Evolutionary conservation across 2,329 filamentous ascomycete species (phyloP).

Genomic region (Monilinia fructigena): DNA sequence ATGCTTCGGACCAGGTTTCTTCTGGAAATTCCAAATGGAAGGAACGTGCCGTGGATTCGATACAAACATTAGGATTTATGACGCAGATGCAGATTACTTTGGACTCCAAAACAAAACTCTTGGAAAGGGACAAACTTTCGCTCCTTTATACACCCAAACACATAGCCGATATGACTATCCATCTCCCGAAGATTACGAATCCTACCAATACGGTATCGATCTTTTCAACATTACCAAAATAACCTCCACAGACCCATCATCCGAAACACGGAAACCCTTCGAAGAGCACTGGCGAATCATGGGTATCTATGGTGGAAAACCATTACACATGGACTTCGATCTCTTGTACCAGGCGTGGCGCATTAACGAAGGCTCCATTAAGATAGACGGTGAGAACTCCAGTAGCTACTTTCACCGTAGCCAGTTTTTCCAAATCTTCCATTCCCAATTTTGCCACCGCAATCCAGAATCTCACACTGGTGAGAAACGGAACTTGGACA

Average conservation of each 20-base stretch:
- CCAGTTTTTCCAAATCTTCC: background rate
- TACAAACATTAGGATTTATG: background rate
- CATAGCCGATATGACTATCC: background rate
- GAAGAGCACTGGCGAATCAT: background rate
- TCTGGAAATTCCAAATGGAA: background rate
- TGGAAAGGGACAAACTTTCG: fast-evolving
- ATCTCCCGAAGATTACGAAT: constrained; percentile 1
- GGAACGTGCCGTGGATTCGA: constrained; percentile 8
- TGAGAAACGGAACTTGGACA: constrained; percentile 11
- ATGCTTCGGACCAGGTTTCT: background rate
- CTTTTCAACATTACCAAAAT: constrained; percentile 3
- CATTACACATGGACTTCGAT: constrained; percentile 9
- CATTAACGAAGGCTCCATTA: background rate
- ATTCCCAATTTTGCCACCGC: background rate
- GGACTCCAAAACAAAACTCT: background rate
- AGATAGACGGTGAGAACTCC: background rate
- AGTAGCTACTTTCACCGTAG: background rate
- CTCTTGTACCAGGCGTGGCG: constrained; percentile 6
- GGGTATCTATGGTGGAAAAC: background rate
- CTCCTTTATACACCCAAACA: background rate
- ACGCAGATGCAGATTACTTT: background rate
- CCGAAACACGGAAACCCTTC: background rate
- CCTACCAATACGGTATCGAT: background rate
- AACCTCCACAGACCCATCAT: background rate
- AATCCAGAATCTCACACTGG: background rate